phyloP scores from a whole-genome alignment of 2,329 filamentous ascomycete genomes.

The Clonostachys sp. region DNA sequence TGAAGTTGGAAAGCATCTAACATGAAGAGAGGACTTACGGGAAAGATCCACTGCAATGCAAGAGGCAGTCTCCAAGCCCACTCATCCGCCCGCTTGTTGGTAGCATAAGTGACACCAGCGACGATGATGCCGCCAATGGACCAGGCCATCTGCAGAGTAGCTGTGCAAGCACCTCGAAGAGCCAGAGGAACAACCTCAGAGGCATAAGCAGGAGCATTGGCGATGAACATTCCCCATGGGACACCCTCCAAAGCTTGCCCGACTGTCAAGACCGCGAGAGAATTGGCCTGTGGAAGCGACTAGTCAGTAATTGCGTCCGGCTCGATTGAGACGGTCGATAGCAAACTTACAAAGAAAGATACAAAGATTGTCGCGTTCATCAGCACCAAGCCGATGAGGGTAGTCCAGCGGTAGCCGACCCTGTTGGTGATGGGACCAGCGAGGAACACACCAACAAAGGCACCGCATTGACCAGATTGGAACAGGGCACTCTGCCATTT shows the following conservation, averaged over 20 bases:
- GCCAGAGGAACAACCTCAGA: constrained; percentile 38
- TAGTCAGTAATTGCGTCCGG: constrained; percentile 4
- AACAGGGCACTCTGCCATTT: constrained; percentile 33
- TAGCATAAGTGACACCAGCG: constrained; percentile 27
- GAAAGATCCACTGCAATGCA: constrained; percentile 36
- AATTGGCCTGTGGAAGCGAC: not conserved
- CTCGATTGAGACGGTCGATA: constrained; percentile 2
- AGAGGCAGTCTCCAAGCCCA: constrained; percentile 38
- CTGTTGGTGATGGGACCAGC: constrained; percentile 27
- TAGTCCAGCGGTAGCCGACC: constrained; percentile 28
- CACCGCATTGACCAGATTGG: constrained; percentile 23
- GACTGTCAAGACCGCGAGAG: constrained; percentile 29
- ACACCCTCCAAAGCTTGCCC: constrained; percentile 39
- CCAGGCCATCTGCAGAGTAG: constrained; percentile 23
- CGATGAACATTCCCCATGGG: constrained; percentile 40
- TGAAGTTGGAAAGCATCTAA: constrained; percentile 11
- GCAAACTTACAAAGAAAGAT: constrained; percentile 45
- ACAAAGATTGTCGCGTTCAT: constrained; percentile 34
- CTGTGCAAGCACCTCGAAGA: constrained; percentile 40
- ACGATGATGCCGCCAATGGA: constrained; percentile 31
- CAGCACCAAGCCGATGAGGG: constrained; percentile 25
- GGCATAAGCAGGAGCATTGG: constrained; percentile 42
- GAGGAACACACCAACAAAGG: constrained; percentile 25
- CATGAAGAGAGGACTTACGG: constrained; percentile 24
- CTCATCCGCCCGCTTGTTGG: constrained; percentile 23